A percentile compares a stretch with the other conserved stretches of the same genome.
Evolutionary conservation across 441 rosid species (phyloP).

Genomic region (Macaranga tanarius): DNA sequence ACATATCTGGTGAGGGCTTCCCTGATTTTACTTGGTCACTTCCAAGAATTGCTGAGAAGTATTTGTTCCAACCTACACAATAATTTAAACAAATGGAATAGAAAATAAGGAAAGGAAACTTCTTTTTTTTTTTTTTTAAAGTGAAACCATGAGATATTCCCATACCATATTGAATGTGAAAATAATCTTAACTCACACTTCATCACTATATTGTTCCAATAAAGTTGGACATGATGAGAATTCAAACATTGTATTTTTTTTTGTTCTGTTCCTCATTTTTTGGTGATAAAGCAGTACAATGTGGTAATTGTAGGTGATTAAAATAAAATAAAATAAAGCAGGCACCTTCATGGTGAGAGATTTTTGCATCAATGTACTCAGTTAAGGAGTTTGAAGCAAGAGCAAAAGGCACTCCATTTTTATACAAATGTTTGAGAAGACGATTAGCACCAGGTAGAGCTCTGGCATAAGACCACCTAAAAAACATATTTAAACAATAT

Average conservation of each 20-base stretch:
- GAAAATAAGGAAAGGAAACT: background rate
- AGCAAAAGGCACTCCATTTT: constrained; percentile 39
- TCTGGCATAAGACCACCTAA: constrained; percentile 38
- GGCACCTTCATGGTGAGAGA: constrained; percentile 36
- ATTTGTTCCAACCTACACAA: constrained; percentile 40
- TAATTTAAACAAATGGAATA: background rate
- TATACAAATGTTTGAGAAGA: constrained; percentile 40
- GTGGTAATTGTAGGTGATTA: background rate
- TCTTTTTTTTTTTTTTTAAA: background rate
- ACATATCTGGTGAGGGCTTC: constrained; percentile 53
- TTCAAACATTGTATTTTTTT: too few species aligned
- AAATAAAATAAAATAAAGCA: background rate
- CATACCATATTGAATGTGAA: too few species aligned
- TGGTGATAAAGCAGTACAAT: background rate
- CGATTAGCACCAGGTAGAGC: constrained; percentile 45
- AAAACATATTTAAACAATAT: background rate
- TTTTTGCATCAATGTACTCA: constrained; percentile 39
- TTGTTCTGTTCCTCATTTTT: background rate
- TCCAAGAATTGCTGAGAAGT: constrained; percentile 40
- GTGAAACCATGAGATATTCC: too few species aligned
- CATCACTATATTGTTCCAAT: too few species aligned
- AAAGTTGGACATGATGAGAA: too few species aligned
- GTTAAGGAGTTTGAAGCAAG: constrained; percentile 47
- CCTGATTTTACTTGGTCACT: constrained; percentile 45
- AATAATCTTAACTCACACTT: too few species aligned